These are phyloP conservation scores for Candida pseudoglaebosa DNA, from an alignment of 805 yeast species.

Conservation along the genomic window DNA sequence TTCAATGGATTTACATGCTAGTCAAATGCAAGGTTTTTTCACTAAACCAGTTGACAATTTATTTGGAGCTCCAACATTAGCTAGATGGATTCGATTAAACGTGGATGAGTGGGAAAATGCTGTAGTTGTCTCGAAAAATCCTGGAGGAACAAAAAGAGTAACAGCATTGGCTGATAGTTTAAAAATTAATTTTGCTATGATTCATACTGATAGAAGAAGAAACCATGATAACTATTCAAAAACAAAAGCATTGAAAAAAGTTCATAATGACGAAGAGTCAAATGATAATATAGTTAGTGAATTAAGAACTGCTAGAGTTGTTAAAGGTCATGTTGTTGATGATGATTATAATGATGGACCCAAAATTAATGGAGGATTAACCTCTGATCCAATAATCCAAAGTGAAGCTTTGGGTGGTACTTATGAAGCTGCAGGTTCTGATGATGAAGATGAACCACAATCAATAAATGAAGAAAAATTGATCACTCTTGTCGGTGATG, in stretches of 20 bases:
- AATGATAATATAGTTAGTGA: slow-evolving; percentile 70
- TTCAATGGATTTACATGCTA: slow-evolving; percentile 93
- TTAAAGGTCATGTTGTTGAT: slow-evolving; percentile 94
- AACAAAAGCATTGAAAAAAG: slow-evolving; percentile 41
- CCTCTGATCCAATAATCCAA: slow-evolving; percentile 16
- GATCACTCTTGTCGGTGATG: slow-evolving; percentile 96
- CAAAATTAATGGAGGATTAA: slow-evolving; percentile 8
- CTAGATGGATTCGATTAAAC: slow-evolving; percentile 91
- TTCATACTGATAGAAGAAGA: slow-evolving; percentile 96
- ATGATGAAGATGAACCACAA: slow-evolving; percentile 80
- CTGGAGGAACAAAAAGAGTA: slow-evolving; percentile 98
- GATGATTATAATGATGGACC: slow-evolving; percentile 51
- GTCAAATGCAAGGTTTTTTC: slow-evolving; percentile 99
- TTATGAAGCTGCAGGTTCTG: slow-evolving; percentile 67
- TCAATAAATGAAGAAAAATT: slow-evolving; percentile 69
- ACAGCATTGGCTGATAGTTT: slow-evolving; percentile 96
- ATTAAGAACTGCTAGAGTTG: slow-evolving; percentile 92
- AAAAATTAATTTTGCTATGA: slow-evolving; percentile 97
- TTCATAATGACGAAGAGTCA: slow-evolving; percentile 52
- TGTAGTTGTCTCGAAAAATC: slow-evolving; percentile 97
- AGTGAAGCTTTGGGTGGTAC: slow-evolving; percentile 74
- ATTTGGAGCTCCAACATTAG: slow-evolving; percentile 94
- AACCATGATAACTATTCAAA: slow-evolving; percentile 58
- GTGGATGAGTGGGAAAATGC: slow-evolving; percentile 81
- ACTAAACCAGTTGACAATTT: slow-evolving; percentile 95